phyloP scores from a whole-genome alignment of 768 basidiomycete genomes.

The Postia placenta region DNA sequence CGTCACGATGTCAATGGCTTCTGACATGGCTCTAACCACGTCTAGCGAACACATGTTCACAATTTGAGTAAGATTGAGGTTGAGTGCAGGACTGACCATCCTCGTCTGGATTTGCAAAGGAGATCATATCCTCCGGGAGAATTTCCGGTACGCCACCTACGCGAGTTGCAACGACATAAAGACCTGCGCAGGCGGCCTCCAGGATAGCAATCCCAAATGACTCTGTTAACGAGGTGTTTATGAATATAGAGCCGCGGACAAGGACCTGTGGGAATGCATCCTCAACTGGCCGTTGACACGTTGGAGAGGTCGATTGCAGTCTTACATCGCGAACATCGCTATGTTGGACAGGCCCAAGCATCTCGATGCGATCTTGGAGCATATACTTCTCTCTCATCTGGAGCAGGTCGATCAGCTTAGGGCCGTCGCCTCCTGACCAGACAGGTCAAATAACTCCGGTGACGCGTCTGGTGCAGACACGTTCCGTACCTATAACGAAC shows the following conservation, averaged over 20 bases:
- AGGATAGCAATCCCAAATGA: slow-evolving; percentile 97
- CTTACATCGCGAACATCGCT: slow-evolving; percentile 74
- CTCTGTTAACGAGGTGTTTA: slow-evolving; percentile 95
- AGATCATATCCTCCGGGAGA: slow-evolving; percentile 90
- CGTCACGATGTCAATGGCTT: slow-evolving; percentile 69
- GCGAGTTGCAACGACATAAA: slow-evolving; percentile 90
- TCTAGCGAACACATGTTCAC: slow-evolving; percentile 49
- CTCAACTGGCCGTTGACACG: too few species aligned
- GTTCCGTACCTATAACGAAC: slow-evolving; percentile 73
- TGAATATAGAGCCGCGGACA: slow-evolving; percentile 78
- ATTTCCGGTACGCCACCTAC: slow-evolving; percentile 97
- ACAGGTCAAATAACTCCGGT: background rate
- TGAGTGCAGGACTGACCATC: slow-evolving; percentile 56
- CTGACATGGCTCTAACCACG: slow-evolving; percentile 74
- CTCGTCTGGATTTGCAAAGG: slow-evolving; percentile 89
- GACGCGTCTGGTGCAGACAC: background rate
- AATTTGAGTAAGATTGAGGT: too few species aligned
- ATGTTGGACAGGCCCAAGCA: slow-evolving; percentile 77
- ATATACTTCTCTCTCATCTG: slow-evolving; percentile 92
- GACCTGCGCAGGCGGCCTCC: slow-evolving; percentile 91
- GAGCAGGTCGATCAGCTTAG: slow-evolving; percentile 88
- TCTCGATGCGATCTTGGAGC: slow-evolving; percentile 87
- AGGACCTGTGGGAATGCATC: slow-evolving; percentile 52
- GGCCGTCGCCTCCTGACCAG: slow-evolving; percentile 88
- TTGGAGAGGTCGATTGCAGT: background rate